Conservation (phyloP, 352 stramenopile species). For the Globisporangium alternatum region DNA sequence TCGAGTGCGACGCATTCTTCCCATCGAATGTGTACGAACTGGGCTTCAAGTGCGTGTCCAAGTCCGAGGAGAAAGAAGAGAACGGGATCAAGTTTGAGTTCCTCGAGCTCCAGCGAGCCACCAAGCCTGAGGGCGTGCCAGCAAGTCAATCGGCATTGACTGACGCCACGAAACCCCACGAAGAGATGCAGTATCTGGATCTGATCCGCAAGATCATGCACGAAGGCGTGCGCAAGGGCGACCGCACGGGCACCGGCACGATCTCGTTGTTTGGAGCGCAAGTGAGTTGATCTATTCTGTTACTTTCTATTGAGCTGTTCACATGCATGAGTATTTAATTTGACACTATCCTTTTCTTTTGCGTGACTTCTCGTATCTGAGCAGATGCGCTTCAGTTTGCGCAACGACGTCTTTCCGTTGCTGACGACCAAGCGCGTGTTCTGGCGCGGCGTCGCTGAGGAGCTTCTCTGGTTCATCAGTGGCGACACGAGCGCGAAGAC, state of each 20-base stretch:
- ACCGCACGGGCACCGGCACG: conserved; percentile 98
- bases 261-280: conserved; percentile 98
- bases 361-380: neutral
- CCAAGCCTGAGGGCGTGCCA: conserved; percentile 1
- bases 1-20: conserved; percentile 94
- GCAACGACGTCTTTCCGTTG: conserved; percentile 94
- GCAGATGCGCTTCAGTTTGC: conserved; percentile 93
- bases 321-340: neutral
- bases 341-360: conserved; percentile 3
- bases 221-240: conserved; percentile 90
- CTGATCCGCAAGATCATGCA: conserved; percentile 96
- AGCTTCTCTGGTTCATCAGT: conserved; percentile 99
- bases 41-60: conserved; percentile 42
- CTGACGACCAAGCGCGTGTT: conserved; percentile 99
- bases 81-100: conserved; percentile 82
- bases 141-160: conserved; percentile 5
- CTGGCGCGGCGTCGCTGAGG: conserved; percentile 98
- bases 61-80: conserved; percentile 66
- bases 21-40: conserved; percentile 63
- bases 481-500: conserved; percentile 97
- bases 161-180: conserved; percentile 28
- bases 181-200: conserved; percentile 85
- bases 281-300: conserved; percentile 44
- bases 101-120: conserved; percentile 48
- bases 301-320: neutral